Conservation (phyloP, 1,284 basidiomycete species). For the Ceratobasidium sp. region DNA sequence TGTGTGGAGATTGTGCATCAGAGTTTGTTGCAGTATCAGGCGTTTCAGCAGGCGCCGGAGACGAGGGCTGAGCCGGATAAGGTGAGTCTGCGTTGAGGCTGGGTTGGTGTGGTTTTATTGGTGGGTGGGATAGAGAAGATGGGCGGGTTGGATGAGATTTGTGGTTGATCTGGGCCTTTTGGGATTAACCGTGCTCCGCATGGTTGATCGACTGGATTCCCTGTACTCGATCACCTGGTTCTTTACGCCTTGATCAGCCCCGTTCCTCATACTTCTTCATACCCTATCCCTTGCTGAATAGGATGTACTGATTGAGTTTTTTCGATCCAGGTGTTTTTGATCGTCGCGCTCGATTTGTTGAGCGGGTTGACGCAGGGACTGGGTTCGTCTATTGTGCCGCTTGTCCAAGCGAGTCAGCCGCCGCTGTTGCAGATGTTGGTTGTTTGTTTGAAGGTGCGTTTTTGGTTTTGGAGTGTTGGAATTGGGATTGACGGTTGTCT, state of each 20-base stretch:
- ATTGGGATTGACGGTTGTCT: not conserved
- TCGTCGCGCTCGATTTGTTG: slow-evolving; percentile 95
- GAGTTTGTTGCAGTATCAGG: slow-evolving; percentile 84
- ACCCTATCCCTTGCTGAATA: too few species aligned
- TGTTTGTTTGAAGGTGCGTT: slow-evolving; percentile 77
- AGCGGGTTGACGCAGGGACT: slow-evolving; percentile 97
- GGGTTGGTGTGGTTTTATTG: too few species aligned
- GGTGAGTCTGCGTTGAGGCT: slow-evolving; percentile 65
- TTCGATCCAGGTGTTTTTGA: slow-evolving; percentile 85
- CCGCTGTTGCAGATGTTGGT: slow-evolving; percentile 83
- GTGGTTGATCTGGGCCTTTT: too few species aligned
- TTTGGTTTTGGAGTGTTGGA: not conserved
- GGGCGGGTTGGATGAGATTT: too few species aligned
- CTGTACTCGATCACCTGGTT: too few species aligned
- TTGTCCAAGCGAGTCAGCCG: slow-evolving; percentile 78
- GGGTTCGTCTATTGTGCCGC: slow-evolving; percentile 78
- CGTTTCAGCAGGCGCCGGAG: slow-evolving; percentile 81
- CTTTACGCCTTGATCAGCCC: too few species aligned
- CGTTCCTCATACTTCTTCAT: too few species aligned
- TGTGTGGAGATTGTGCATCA: slow-evolving; percentile 89
- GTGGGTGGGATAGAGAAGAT: too few species aligned
- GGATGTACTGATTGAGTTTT: too few species aligned
- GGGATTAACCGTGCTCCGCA: too few species aligned
- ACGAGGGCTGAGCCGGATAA: slow-evolving; percentile 90
- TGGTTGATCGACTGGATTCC: too few species aligned